Evolutionary conservation across 1,284 basidiomycete species (phyloP), one percentile per base, ranked within the genome.

Genomic region (Tilletia setariae): DNA sequence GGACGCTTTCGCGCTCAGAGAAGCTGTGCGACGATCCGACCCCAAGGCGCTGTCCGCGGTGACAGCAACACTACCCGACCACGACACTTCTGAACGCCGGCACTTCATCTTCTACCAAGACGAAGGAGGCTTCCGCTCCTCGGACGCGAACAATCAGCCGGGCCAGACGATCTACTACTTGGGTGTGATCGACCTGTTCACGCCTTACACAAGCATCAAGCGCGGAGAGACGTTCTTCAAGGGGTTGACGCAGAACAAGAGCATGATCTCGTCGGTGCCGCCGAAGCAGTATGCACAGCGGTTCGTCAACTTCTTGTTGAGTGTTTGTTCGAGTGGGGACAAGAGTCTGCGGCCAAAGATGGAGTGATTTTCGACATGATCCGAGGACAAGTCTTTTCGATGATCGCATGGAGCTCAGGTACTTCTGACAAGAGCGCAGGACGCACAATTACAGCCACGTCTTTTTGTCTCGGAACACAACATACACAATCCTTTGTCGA

Each of bases 31-130:
- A 16, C 86, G 88, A 46, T 91, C 91, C 1, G 92, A 94, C 79
- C 90, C 90, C 0, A 89, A 93, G 79, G 86, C 87, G 2, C 86
- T 94, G 40, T 88, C 87, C 2, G 82, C 85, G 0, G 85, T 85
- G 19, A 85, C 86, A 21, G 85, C 87, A 3, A 87, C 89, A 16
- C 85, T 94, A 15, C 92, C 92, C 0, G 83, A 85, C 35, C 86
- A 87, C 63, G 87, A 89, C 70, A 69, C 85, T 0, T 88, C 88
- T 59, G 93, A 96, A 77, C 87, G 92, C 28, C 87, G 89, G 62
- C 88, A 93, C 72, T 94, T 95, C 82, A 83, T 96, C 44, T 98
- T 98, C 84, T 98, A 97, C 81, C 92, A 95, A 79, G 94, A 98
- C 80, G 96, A 98, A 79, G 94, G 94, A 28, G 95, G 96, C 0